These are phyloP conservation scores for Metarhizium guizhouense DNA, from an alignment of 2,329 filamentous ascomycete genomes.

Conservation along the genomic window DNA sequence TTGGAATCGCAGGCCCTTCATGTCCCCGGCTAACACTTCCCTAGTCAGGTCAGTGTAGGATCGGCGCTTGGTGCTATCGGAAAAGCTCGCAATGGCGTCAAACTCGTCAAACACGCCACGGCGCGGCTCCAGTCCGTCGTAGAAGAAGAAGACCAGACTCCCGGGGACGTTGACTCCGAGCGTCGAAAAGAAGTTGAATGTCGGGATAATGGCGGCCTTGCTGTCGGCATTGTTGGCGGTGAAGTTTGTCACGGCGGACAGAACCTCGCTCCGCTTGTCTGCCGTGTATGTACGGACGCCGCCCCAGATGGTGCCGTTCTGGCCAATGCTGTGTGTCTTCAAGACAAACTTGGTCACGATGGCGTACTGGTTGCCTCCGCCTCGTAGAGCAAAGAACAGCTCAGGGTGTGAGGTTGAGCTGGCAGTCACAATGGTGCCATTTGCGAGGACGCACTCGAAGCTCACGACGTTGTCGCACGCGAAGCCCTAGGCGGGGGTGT, in stretches of 20 bases:
- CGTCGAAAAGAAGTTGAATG: constrained; percentile 28
- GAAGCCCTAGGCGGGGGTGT: not conserved
- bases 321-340: constrained; percentile 29
- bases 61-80: constrained; percentile 37
- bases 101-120: constrained; percentile 48
- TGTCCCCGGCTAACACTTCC: constrained; percentile 7
- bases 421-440: constrained; percentile 37
- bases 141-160: constrained; percentile 53
- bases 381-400: constrained; percentile 43
- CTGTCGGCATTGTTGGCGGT: constrained; percentile 48
- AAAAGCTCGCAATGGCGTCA: constrained; percentile 31
- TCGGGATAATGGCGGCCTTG: constrained; percentile 52
- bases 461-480: constrained; percentile 24
- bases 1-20: constrained; percentile 11
- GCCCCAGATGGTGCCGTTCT: constrained; percentile 32
- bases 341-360: constrained; percentile 37
- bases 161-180: constrained; percentile 28
- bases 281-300: constrained; percentile 27
- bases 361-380: constrained; percentile 49
- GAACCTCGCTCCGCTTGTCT: constrained; percentile 24
- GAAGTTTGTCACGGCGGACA: constrained; percentile 43
- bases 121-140: constrained; percentile 47
- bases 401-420: constrained; percentile 33
- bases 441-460: constrained; percentile 43
- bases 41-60: constrained; percentile 33